phyloP scores from a whole-genome alignment of 108 stramenopile species.

The Cyclostephanos tholiformis region DNA sequence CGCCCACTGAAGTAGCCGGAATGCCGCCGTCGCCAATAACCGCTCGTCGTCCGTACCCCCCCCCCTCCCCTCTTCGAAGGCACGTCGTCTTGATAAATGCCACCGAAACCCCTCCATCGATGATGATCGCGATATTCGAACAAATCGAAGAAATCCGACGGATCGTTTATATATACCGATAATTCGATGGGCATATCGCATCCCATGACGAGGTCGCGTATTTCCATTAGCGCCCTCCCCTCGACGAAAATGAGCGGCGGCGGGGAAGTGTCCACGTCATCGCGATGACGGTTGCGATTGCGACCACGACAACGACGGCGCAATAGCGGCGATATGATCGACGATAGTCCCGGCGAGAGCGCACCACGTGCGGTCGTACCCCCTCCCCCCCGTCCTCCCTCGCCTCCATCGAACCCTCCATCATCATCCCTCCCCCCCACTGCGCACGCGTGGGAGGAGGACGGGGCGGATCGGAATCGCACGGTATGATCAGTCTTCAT shows the following conservation, averaged over 20 bases:
- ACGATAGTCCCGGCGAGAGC: constrained; percentile 51
- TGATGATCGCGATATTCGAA: constrained; percentile 29
- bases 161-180: constrained; percentile 47
- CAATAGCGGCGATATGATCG: constrained; percentile 61
- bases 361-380: constrained; percentile 43
- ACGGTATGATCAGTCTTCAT: constrained; percentile 42
- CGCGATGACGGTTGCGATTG: no score
- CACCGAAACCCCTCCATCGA: not conserved
- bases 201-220: constrained; percentile 59
- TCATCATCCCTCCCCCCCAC: constrained; percentile 19
- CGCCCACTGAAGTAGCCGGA: constrained; percentile 81
- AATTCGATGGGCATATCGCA: constrained; percentile 65
- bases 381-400: constrained; percentile 9
- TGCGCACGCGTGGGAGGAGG: not conserved
- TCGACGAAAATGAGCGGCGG: constrained; percentile 26
- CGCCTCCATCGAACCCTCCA: no score
- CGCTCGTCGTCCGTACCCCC: constrained; percentile 1
- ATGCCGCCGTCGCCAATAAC: constrained; percentile 55
- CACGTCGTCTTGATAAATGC: not conserved
- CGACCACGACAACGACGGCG: constrained; percentile 1
- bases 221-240: constrained; percentile 74
- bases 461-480: constrained; percentile 48
- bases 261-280: not conserved
- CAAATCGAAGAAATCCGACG: constrained; percentile 54
- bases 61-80: not conserved